Evolutionary conservation across 129 eudicot genomes (phyloP), one percentile per base, ranked within the genome.

Genomic region (sunflower (Helianthus annuus)): DNA sequence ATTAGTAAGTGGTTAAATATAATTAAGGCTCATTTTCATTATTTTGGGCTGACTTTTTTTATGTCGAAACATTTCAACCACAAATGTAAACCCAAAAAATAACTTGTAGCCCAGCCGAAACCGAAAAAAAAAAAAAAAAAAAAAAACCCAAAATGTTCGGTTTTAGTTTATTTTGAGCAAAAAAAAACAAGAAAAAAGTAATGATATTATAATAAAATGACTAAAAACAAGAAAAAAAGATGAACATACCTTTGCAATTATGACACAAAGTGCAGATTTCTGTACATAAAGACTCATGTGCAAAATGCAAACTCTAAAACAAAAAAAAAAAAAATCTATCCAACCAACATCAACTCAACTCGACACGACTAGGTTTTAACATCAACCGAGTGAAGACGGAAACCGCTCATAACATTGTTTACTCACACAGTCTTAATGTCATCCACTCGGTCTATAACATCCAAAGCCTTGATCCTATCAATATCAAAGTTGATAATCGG

Each of bases 381-480:
- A 72, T 32, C 55, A 11, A 56, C 48, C 16, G 19, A 32, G 36
- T 62, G 38, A 22, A 69, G 63, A 69, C 13, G 4, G 2, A 29
- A 68, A 29, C 29, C 12, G 46, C 57, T 14, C 27, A 40, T 13
- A 55, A 57, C 29, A 72, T 15, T 34, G 66, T 14, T 32, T 32
- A 34, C 6, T 71, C 75, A 79, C 49, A 68, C 68, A 39, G 76
- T 62, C 64, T 79, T 71, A 46, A 86, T 76, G n/a, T 86, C 80
- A 80, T 90, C 97, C 38, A 94, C 97, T 4, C 99, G 83, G 57
- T 94, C 99, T 6, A 95, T 90, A 22, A 95, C 96, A 76, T 95
- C 99, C 87, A 95, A 62, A 9, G 99, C 97, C 68, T 86, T 95
- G 48, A 78, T 78, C 78, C 91, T 78, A 63, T 95, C 94, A 11